These are phyloP conservation scores for Furculomyces boomerangus DNA, from an alignment of 371 early-diverging fungal species.

Conservation along the genomic window DNA sequence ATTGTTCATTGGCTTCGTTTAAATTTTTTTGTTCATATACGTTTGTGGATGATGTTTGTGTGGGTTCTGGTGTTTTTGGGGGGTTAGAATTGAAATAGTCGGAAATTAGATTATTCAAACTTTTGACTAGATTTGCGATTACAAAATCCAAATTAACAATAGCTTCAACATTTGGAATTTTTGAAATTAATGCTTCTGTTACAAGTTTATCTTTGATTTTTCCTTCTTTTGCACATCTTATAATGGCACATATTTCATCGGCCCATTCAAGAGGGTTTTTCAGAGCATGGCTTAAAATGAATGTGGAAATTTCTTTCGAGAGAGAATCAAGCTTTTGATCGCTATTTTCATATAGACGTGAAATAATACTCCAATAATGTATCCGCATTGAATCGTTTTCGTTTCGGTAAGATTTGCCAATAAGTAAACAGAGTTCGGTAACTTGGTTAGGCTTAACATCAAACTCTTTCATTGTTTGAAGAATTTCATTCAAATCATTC, in stretches of 20 bases:
- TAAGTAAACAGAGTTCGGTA: not conserved
- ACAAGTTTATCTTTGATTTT: not conserved
- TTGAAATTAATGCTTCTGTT: not conserved
- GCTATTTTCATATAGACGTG: not conserved
- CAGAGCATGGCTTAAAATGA: not conserved
- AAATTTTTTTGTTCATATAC: too few species aligned
- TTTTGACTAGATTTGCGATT: too few species aligned
- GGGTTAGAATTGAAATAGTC: too few species aligned
- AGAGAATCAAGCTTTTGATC: not conserved
- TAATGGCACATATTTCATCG: not conserved
- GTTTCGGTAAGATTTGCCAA: not conserved
- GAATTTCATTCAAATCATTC: not conserved
- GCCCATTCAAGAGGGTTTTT: not conserved
- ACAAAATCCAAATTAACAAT: too few species aligned
- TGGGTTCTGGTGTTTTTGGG: too few species aligned
- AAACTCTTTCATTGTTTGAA: slow-evolving; percentile 1
- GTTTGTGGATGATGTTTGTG: too few species aligned
- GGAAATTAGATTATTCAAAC: too few species aligned
- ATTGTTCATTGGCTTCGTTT: too few species aligned
- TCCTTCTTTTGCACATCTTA: not conserved
- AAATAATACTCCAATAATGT: not conserved
- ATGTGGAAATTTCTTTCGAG: not conserved
- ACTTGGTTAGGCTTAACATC: not conserved
- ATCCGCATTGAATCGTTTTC: not conserved
- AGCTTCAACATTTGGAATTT: not conserved